These are phyloP conservation scores for Solanum chaucha DNA, from an alignment of 257 asterid species.

Conservation along the genomic window DNA sequence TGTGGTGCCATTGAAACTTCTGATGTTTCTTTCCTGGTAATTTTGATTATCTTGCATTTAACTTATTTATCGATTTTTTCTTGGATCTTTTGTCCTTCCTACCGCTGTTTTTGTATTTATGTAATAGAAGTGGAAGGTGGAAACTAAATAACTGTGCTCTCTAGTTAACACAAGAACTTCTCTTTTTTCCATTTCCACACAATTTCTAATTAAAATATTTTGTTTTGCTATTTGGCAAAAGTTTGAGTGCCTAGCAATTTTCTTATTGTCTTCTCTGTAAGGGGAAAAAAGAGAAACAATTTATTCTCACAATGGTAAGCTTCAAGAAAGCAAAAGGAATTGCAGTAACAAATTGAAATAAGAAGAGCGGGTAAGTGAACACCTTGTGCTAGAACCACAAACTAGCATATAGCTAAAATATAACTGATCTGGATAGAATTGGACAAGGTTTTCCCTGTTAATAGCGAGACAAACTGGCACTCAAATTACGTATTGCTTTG, in stretches of 20 bases:
- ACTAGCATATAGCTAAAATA: not conserved
- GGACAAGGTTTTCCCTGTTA: no score
- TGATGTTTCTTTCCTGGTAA: slow-evolving; percentile 65
- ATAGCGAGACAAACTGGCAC: no score
- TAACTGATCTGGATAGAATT: not conserved
- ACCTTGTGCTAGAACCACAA: not conserved
- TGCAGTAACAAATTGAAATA: not conserved
- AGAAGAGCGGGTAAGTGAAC: not conserved
- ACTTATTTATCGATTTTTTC: not conserved
- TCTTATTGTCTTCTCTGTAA: not conserved
- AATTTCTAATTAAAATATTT: not conserved
- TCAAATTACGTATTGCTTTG: not conserved
- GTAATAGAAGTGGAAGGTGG: not conserved
- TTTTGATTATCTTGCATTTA: not conserved
- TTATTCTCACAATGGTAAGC: not conserved
- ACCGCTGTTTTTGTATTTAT: not conserved
- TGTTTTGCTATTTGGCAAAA: not conserved
- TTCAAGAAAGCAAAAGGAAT: not conserved
- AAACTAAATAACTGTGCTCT: not conserved
- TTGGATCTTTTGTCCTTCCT: not conserved
- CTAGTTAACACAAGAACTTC: not conserved
- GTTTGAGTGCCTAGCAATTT: not conserved
- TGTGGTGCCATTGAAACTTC: slow-evolving; percentile 47
- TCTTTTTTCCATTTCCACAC: not conserved
- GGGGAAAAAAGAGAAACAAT: not conserved